Conservation (phyloP, 257 asterid species). For the Nicotiana knightiana region DNA sequence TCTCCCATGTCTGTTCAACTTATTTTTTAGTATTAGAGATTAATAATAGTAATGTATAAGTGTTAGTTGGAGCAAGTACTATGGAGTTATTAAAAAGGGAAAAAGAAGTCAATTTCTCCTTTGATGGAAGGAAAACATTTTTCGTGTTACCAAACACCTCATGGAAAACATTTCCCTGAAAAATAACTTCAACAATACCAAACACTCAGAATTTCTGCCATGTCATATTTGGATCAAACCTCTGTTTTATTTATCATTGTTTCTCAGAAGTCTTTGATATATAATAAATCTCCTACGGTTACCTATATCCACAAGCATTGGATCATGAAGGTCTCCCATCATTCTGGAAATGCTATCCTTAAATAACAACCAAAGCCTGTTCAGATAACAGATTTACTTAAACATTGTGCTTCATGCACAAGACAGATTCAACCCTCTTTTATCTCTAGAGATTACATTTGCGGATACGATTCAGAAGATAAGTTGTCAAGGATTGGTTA, state of each 20-base stretch:
- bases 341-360: conserved; percentile 3
- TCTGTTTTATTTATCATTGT: neutral
- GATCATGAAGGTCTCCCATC: neutral
- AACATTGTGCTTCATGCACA: conserved; percentile 4
- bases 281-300: neutral
- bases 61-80: neutral
- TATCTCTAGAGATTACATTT: neutral
- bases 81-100: neutral
- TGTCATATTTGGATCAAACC: neutral
- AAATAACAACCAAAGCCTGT: neutral
- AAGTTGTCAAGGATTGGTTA: neutral
- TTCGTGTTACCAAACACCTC: neutral
- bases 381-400: neutral
- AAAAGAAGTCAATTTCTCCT: neutral
- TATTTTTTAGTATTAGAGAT: neutral
- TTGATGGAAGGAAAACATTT: neutral
- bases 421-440: neutral
- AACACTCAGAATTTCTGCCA: neutral
- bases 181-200: neutral
- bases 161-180: neutral
- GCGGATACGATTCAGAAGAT: neutral
- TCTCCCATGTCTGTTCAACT: neutral
- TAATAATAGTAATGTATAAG: neutral
- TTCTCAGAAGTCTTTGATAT: neutral
- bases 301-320: neutral